Evolutionary conservation across 805 yeast species (phyloP).

Genomic region (Starmerella stellata): DNA sequence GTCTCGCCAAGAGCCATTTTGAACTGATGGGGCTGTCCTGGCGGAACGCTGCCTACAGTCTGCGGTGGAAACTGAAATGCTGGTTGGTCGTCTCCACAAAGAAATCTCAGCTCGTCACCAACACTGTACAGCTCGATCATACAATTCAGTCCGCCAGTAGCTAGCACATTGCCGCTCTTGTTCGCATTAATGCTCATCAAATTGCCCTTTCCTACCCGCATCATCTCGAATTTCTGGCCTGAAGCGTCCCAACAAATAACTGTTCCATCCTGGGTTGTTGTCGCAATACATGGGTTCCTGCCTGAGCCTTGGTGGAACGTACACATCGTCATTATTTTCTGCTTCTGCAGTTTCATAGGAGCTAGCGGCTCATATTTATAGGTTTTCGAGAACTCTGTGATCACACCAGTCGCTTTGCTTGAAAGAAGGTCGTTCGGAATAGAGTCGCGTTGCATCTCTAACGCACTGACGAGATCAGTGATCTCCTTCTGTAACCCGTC

Average conservation of each 20-base stretch:
- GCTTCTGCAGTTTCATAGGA: neutral
- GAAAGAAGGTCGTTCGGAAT: conserved; percentile 1
- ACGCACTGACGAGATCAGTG: neutral
- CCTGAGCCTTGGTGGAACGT: conserved; percentile 2
- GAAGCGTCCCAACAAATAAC: conserved; percentile 13
- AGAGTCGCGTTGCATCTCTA: neutral
- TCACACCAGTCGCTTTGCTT: too few relatives aligned
- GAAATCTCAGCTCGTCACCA: conserved; percentile 6
- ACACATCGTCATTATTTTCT: neutral
- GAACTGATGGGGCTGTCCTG: conserved; percentile 2
- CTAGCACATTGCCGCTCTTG: conserved; percentile 9
- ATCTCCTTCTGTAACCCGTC: conserved; percentile 3
- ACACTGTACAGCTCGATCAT: conserved; percentile 13
- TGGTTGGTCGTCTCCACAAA: neutral
- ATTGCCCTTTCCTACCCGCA: conserved; percentile 11
- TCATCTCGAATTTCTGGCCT: conserved; percentile 12
- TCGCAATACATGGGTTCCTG: neutral
- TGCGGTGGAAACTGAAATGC: conserved; percentile 1
- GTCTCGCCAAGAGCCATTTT: conserved; percentile 8
- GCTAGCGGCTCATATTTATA: neutral
- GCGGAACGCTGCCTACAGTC: neutral
- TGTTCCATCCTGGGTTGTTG: conserved; percentile 11
- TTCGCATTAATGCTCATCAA: conserved; percentile 8
- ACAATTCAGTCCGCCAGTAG: conserved; percentile 16
- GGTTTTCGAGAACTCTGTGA: neutral